Evolutionary conservation across 2,329 filamentous ascomycete species (phyloP), one percentile per base, ranked within the genome.

Genomic region (Hortaea werneckii): DNA sequence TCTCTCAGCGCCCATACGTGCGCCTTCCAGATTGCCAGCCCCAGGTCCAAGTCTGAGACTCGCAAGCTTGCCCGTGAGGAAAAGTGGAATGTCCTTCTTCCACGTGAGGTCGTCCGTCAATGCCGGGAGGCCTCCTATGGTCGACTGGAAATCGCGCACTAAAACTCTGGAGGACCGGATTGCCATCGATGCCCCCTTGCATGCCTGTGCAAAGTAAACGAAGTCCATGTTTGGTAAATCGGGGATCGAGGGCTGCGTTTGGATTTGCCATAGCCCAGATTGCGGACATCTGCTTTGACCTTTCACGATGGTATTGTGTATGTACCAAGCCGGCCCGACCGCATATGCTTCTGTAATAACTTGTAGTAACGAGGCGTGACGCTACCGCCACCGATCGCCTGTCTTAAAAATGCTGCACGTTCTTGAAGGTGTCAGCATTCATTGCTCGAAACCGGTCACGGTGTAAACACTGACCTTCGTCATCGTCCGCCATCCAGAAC

Each of bases 151-250:
- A 71, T 12, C 78, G 72, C 3, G 67, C 51, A 6, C 76, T 64
- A 58, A 90, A 76, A 0, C 68, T 75, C 46, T 77, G 65, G 9
- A 90, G 65, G 46, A 80, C 79, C 0, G 80, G 75, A 20, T 88
- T 68, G 1, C 70, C 70, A 1, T 65, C 58, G 27, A 87, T 76
- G 51, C 87, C 73, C 0, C 78, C 77, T 41, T 79, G 73, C 35
- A 85, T 76, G 0, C 85, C 85, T 0, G 85, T 90, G 85, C 84
- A 56, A 83, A 86, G 64, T 85, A 84, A 51, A 88, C 78, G 63
- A 83, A 84, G 60, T 88, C 76, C 10, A 80, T 68, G 1, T 54
- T 42, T 8, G 72, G 69, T 1, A 84, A 60, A 3, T 64, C 58
- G 0, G 65, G 65, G 10, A 78, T 69, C 0, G 72, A 65, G 0